Evolutionary conservation across 371 early-diverging fungal genomes (phyloP), one percentile per base, ranked within the genome.

Genomic region (Thermomucor indicae-seudaticae): DNA sequence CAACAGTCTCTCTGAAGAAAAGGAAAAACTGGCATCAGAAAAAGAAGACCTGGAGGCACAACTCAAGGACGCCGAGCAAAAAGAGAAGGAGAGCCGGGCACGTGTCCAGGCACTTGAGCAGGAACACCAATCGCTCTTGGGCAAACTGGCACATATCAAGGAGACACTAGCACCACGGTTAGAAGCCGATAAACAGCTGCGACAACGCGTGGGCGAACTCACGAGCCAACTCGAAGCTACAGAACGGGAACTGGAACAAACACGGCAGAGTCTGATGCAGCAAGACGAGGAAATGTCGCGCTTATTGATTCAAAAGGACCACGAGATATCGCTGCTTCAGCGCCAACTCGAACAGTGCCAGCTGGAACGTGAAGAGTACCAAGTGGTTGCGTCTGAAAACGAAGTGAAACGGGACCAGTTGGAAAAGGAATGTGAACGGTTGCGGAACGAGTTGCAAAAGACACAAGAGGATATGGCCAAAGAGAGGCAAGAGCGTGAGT

Each of bases 331-430:
- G 8, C 75, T 79, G 10, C 58, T 80, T 22, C 67, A 76, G 47
- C 45, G 57, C 1, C 79, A 72, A 6, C 55, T 85, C 23, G 74
- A 79, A 20, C 64, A 64, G 17, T 67, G 80, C 17, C 83, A 85
- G 45, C 62, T 74, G 3, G 84, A 81, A 55, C 66, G 83, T 8
- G 88, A 83, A 27, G 80, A 83, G 35, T 81, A 80, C 78, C 82
- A 86, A 62, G 67, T 67, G 3, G 65, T 75, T 54, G 76, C 81
- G 1, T 74, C 68, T 63, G 79, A 83, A 38, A 54, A 78, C 8
- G 84, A 81, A 38, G 72, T 75, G 4, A 71, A 80, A 11, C 66
- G 72, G 11, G 68, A 65, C 22, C 79, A 81, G 50, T 51, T 82
- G 38, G 80, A 79, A 14, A 58, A 60, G 19, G 61, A 80, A 22